Base-by-base conservation (phyloP, 805 yeast species). In the Wickerhamiella occidentalis region DNA sequence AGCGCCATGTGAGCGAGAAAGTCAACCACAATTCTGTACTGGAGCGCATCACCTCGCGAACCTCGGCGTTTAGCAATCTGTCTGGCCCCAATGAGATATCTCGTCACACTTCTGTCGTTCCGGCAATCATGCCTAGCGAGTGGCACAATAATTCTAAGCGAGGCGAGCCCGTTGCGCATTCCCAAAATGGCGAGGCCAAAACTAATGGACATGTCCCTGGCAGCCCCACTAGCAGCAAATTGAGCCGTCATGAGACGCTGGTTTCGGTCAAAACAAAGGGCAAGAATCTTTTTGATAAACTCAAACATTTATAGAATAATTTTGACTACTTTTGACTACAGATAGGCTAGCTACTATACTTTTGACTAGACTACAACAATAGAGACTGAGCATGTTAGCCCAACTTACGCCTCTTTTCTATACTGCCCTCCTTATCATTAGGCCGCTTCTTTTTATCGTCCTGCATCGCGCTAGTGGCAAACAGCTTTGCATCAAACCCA, bases 401-500 rank as follows among this genome's bases (percentile, higher is more conserved):
- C 38, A 45, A 13, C 43, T 30, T 45, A 4, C 53, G 38, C 43
- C 48, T 51, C 26, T 52, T 52, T n/a, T 49, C 54, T 9, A 23
- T 22, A 7, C 36, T 35, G 2, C 43, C 48, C 38, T 33, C 52
- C 28, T 43, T 21, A 5, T 33, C 52, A 8, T 35, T 28, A 12
- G 47, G 49, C 3, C 51, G 53, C 40, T 42, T 43, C 49, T 51
- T 51, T 37, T 47, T 46, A 15, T 49, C 49, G 6, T 30, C 45
- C 12, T 51, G 79, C 72, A 3, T 30, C 30, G 33, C 29, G 26
- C 36, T 19, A 3, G 60, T 59, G 7, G 84, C 92, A 58, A 85
- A 71, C 53, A 79, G 75, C 3, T 78, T 67, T 8, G 82, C 67
- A 55, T 82, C 83, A 59, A 84, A 82, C 0, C 90, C 94, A 0